phyloP scores from a whole-genome alignment of 2,329 filamentous ascomycete species.

The Fusarium tuaranense region DNA sequence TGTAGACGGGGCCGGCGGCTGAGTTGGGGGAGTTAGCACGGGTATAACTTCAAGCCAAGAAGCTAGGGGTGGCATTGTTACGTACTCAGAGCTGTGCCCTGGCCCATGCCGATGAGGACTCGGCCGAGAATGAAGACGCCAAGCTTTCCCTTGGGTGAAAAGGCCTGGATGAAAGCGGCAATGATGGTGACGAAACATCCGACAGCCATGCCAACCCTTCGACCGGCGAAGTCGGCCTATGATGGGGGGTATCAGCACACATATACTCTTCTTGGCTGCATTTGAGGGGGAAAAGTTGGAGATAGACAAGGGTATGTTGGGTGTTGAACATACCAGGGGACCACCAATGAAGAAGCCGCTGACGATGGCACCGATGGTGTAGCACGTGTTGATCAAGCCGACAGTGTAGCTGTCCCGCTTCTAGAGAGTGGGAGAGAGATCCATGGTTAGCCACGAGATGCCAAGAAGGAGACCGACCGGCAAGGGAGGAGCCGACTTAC shows the following conservation, averaged over 20 bases:
- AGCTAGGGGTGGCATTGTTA: background rate
- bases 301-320: background rate
- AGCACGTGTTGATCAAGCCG: slow-evolving; percentile 72
- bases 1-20: slow-evolving; percentile 78
- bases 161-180: slow-evolving; percentile 77
- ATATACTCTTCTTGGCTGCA: background rate
- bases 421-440: slow-evolving; percentile 25
- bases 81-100: slow-evolving; percentile 71
- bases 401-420: slow-evolving; percentile 58
- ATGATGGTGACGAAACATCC: slow-evolving; percentile 75
- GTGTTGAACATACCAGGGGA: slow-evolving; percentile 57
- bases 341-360: slow-evolving; percentile 78
- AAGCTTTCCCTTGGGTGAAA: slow-evolving; percentile 69
- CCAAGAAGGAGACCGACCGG: background rate
- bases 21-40: background rate
- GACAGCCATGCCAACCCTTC: slow-evolving; percentile 72
- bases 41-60: background rate
- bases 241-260: slow-evolving; percentile 17
- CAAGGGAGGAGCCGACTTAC: slow-evolving; percentile 36
- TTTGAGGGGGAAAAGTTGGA: slow-evolving; percentile 1
- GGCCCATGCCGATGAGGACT: slow-evolving; percentile 76
- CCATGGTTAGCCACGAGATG: slow-evolving; percentile 1
- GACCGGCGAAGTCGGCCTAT: slow-evolving; percentile 68
- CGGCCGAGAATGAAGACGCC: slow-evolving; percentile 77
- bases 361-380: slow-evolving; percentile 77